Conservation (phyloP, 257 asterid genomes). For the Capsicum rhomboideum region DNA sequence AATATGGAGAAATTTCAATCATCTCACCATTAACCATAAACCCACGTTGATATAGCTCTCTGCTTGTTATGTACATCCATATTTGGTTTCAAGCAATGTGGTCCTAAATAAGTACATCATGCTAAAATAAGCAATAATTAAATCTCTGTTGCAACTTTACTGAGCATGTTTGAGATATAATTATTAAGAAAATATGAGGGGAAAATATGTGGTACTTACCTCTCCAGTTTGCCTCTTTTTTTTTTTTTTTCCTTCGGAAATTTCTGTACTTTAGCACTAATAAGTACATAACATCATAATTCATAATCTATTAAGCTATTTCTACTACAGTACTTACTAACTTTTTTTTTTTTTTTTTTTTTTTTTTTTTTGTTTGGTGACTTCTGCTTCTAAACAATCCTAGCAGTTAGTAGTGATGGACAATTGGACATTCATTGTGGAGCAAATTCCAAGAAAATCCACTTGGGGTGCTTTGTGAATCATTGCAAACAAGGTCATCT, state of each 20-base stretch:
- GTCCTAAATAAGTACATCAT: not conserved
- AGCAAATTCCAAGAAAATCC: not conserved
- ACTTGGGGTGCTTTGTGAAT: not conserved
- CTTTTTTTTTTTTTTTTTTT: not conserved
- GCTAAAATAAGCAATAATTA: not conserved
- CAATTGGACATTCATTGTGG: not conserved
- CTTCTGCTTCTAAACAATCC: not conserved
- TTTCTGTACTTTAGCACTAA: not conserved
- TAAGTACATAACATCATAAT: not conserved
- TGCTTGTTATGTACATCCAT: not conserved
- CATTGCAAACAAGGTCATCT: not conserved
- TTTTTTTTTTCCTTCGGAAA: not conserved
- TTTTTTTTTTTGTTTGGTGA: not conserved
- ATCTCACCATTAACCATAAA: too few species aligned
- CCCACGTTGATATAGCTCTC: not conserved
- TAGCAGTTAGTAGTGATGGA: not conserved
- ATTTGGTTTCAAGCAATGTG: not conserved
- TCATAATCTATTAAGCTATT: not conserved
- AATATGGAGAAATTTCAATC: too few species aligned
- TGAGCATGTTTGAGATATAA: not conserved
- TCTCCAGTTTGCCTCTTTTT: not conserved
- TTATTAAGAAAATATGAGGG: not conserved
- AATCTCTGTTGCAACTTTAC: not conserved
- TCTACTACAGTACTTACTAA: not conserved
- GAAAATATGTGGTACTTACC: not conserved